phyloP scores from a whole-genome alignment of 2,329 filamentous ascomycete species.

The Ophiosphaerella herpotricha region DNA sequence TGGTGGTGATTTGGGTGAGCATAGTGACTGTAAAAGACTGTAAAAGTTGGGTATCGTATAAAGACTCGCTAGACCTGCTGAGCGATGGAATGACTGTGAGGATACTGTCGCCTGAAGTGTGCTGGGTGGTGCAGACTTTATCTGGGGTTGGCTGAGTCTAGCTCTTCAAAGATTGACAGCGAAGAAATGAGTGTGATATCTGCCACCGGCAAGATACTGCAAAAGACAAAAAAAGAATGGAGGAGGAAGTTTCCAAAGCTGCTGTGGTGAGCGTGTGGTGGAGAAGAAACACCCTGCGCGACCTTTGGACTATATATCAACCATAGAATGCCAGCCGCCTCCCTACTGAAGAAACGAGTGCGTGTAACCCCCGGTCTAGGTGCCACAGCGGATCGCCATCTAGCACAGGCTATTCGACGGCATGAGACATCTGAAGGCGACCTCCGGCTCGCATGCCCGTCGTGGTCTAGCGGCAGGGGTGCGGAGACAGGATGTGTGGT shows the following conservation, averaged over 20 bases:
- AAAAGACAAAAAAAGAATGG: constrained; percentile 22
- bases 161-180: constrained; percentile 27
- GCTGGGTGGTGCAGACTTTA: constrained; percentile 7
- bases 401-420: constrained; percentile 34
- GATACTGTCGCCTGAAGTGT: constrained; percentile 12
- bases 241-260: constrained; percentile 27
- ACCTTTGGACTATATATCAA: constrained; percentile 27
- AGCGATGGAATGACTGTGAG: constrained; percentile 33
- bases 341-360: constrained; percentile 8
- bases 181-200: constrained; percentile 39
- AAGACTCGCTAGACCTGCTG: constrained; percentile 47
- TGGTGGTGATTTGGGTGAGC: constrained; percentile 58
- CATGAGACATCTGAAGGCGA: constrained; percentile 27
- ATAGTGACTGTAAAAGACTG: constrained; percentile 45
- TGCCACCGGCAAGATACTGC: constrained; percentile 44
- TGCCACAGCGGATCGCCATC: constrained; percentile 32
- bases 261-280: constrained; percentile 29
- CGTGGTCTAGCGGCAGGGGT: constrained; percentile 29
- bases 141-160: constrained; percentile 19
- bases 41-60: constrained; percentile 19
- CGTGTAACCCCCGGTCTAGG: constrained; percentile 3
- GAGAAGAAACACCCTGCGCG: constrained; percentile 25
- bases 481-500: constrained; percentile 23
- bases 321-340: constrained; percentile 5
- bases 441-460: constrained; percentile 26